A percentile compares a stretch with the other conserved stretches of the same genome.
Evolutionary conservation across 306 rosid genomes (phyloP).

Genomic region (Oxytropis ochrocephala): DNA sequence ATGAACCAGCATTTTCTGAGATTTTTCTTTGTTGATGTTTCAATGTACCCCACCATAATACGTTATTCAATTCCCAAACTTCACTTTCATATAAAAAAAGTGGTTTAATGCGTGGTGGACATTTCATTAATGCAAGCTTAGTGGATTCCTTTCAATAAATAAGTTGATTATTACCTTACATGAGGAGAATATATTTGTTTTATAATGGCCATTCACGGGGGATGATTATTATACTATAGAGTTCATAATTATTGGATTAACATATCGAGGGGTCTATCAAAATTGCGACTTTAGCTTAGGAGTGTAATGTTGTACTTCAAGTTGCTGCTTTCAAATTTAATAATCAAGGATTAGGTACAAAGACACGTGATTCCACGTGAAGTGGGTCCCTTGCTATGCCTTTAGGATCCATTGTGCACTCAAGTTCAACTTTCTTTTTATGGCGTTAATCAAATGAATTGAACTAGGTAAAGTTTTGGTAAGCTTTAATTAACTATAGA

Average conservation of each 20-base stretch:
- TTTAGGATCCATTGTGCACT: constrained; percentile 36
- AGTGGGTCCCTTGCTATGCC: constrained; percentile 45
- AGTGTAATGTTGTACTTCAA: too few species aligned
- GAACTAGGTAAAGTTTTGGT: constrained; percentile 14
- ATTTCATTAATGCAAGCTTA: constrained; percentile 40
- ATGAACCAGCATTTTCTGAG: constrained; percentile 16
- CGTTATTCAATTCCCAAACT: constrained; percentile 1
- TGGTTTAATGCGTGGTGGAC: constrained; percentile 30
- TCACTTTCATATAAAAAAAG: constrained; percentile 14
- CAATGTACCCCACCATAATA: constrained; percentile 24
- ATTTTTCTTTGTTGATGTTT: constrained; percentile 30
- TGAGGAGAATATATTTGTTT: constrained; percentile 24
- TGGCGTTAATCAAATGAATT: not conserved
- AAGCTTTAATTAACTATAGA: constrained; percentile 7
- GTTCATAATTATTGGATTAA: constrained; percentile 36
- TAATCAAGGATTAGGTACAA: constrained; percentile 38
- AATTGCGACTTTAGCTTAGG: constrained; percentile 36
- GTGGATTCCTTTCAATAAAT: constrained; percentile 38
- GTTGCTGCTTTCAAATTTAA: constrained; percentile 28
- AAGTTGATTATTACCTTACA: constrained; percentile 18
- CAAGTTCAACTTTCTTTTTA: constrained; percentile 27
- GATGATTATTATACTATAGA: constrained; percentile 19
- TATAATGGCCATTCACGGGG: constrained; percentile 18
- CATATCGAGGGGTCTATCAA: constrained; percentile 32
- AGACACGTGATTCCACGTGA: constrained; percentile 72